Base-by-base conservation (phyloP, 192 early-diverging fungal species). In the Rhizophagus prolifer region DNA sequence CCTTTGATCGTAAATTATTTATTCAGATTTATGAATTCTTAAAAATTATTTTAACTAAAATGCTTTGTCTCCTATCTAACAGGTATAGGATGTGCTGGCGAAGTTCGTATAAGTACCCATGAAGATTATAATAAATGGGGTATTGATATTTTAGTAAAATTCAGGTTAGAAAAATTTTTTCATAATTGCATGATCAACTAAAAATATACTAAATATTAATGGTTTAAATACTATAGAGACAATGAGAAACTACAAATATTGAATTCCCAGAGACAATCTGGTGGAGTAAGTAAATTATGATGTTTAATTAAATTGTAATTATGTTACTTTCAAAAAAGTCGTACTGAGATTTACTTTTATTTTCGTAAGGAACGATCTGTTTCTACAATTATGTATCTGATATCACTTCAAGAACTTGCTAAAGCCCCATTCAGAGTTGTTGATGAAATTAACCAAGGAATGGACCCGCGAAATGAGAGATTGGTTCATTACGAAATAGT, bases 371-470 rank as follows among this genome's bases (percentile, higher is more conserved):
- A 99, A 78, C 90, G 97, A 12, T 91, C 96, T 1, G 97, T 99
- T 26, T 94, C 95, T 5, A 99, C 98, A 1, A 98, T 98, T 64
- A 83, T 97, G 76, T 99, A 98, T 78, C 81, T 99, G 70, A 95
- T 97, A 90, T 86, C 98, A 19, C 88, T 99, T 69, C 98, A 99
- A 88, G 79, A 84, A 14, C 82, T 98, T 46, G 92, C 96, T 7
- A 88, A 86, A 65, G 88, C 95, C 10, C 97, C 98, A 21, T 99
- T 99, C 91, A 92, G 98, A 67, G 94, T 98, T 0, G 98, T 99
- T 14, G 98, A 99, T 86, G 98, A 99, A 83, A 99, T 99, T 75
- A 99, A 99, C 81, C 98, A 99, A 81, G 98, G 98, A 65, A 98
- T 99, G 98, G 98, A 99, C 82, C 93, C 94, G 38, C 87, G 92